Evolutionary conservation across 352 stramenopile species (phyloP).

Genomic region (Phytopythium aichiense): DNA sequence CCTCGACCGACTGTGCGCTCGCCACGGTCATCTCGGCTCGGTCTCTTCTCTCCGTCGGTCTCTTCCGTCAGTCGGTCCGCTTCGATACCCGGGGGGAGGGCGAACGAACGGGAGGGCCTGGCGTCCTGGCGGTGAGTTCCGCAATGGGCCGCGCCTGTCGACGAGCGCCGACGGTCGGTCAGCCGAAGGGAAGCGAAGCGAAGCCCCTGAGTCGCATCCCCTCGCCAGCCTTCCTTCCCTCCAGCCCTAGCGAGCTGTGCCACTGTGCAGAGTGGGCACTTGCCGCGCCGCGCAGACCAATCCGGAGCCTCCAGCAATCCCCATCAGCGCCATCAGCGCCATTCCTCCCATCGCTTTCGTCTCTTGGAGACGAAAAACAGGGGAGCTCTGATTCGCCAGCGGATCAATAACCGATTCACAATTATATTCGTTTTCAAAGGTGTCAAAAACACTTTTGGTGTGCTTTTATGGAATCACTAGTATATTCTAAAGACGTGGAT

Average conservation of each 20-base stretch:
- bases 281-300: neutral
- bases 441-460: neutral
- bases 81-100: neutral
- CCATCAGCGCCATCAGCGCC: neutral
- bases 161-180: neutral
- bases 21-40: neutral
- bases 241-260: neutral
- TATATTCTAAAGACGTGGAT: too few relatives aligned
- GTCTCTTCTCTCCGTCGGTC: too few relatives aligned
- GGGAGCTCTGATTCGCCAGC: neutral
- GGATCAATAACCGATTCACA: neutral
- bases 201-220: neutral
- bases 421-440: neutral
- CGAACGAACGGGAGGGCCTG: neutral
- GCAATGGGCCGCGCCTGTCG: constrained; percentile 6
- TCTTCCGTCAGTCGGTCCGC: neutral
- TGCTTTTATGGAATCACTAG: too few relatives aligned
- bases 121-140: constrained; percentile 4
- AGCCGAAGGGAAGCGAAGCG: neutral
- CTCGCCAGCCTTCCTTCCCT: neutral
- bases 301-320: neutral
- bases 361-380: neutral
- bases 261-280: neutral
- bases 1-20: neutral
- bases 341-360: constrained; percentile 5